Evolutionary conservation across 305 asterid genomes (phyloP).

Genomic region (Solanum chacoense): DNA sequence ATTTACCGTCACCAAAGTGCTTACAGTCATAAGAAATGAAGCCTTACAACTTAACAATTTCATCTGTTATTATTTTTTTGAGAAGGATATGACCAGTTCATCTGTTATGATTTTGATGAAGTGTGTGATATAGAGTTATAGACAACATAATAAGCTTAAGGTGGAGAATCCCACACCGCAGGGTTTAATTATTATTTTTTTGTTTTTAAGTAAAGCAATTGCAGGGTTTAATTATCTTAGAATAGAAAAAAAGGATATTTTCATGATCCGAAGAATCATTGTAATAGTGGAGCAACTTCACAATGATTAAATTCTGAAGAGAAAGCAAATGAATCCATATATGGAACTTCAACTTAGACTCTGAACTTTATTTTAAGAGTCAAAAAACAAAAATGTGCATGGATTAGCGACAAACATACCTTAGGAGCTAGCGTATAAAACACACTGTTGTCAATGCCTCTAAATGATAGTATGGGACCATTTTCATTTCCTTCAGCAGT

Average conservation of each 20-base stretch:
- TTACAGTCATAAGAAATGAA: background rate
- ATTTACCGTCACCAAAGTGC: background rate
- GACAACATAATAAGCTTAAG: background rate
- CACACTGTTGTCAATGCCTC: constrained; percentile 86
- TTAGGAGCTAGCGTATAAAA: constrained; percentile 33
- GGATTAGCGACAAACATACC: background rate
- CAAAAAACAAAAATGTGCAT: background rate
- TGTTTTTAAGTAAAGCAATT: background rate
- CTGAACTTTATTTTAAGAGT: background rate
- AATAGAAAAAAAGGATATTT: background rate
- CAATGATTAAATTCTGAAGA: background rate
- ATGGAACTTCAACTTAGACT: background rate
- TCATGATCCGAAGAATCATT: background rate
- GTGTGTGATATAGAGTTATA: background rate
- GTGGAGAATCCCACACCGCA: background rate
- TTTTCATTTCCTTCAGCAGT: constrained; percentile 98
- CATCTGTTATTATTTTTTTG: background rate
- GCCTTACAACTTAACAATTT: background rate
- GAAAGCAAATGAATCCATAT: background rate
- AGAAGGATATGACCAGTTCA: background rate
- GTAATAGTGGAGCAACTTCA: background rate
- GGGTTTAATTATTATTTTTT: background rate
- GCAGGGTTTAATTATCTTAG: background rate
- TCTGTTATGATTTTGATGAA: background rate
- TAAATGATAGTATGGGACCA: constrained; percentile 74